Evolutionary conservation across 306 rosid genomes (phyloP).

Genomic region (Quercus aquifolioides): DNA sequence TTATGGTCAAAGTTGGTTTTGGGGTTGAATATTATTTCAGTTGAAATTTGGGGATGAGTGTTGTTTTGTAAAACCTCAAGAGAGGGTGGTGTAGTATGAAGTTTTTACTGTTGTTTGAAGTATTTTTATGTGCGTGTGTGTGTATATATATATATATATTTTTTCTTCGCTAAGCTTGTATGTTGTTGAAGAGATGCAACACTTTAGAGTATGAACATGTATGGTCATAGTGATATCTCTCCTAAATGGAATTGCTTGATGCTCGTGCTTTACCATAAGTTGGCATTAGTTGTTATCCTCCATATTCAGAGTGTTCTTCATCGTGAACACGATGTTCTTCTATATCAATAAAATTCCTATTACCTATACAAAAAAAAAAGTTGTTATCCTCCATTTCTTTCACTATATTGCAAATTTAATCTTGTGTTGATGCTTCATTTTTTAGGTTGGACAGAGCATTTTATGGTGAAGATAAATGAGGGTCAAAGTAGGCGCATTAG

Average conservation of each 20-base stretch:
- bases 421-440: not conserved
- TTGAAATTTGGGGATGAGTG: too few relatives aligned
- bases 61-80: too few relatives aligned
- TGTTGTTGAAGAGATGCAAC: not conserved
- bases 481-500: slow-evolving; percentile 93
- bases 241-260: not conserved
- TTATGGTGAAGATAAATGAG: slow-evolving; percentile 83
- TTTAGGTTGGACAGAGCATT: slow-evolving; percentile 89
- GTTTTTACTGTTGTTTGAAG: not conserved
- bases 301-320: not conserved
- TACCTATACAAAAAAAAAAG: too few relatives aligned
- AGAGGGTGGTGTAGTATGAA: too few relatives aligned
- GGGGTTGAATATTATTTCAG: too few relatives aligned
- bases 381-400: not conserved
- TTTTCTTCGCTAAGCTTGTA: not conserved
- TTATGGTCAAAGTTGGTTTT: too few relatives aligned
- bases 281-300: not conserved
- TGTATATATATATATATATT: rapidly evolving
- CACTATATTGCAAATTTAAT: not conserved
- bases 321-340: too few relatives aligned
- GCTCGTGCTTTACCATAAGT: not conserved
- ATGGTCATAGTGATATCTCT: not conserved
- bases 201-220: not conserved
- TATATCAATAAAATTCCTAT: too few relatives aligned
- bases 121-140: not conserved